These are phyloP conservation scores for Kingdonia uniflora DNA, from an alignment of 164 flowering plant genomes.

Conservation along the genomic window DNA sequence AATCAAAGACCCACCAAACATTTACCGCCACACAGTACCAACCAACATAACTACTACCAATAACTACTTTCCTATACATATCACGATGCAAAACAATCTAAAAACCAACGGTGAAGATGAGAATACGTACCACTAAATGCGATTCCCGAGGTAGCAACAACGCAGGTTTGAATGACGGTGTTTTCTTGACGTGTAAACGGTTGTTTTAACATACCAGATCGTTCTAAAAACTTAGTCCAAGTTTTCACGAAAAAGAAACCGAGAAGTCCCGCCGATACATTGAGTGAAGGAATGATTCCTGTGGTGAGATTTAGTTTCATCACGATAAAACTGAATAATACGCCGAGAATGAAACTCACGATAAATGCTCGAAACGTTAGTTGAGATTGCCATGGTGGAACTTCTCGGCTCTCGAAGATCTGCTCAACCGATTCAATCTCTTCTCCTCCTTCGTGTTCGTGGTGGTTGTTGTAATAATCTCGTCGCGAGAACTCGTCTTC, in stretches of 20 bases:
- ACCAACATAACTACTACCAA: too few relatives aligned
- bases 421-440: not conserved
- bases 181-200: constrained; percentile 22
- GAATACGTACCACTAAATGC: constrained; percentile 15
- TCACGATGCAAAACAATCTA: constrained; percentile 38
- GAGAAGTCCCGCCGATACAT: constrained; percentile 12
- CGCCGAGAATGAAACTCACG: constrained; percentile 11
- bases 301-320: constrained; percentile 21
- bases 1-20: too few relatives aligned
- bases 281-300: constrained; percentile 18
- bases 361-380: constrained; percentile 16
- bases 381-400: constrained; percentile 15
- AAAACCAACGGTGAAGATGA: constrained; percentile 63
- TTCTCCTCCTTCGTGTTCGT: not conserved
- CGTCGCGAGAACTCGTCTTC: too few relatives aligned
- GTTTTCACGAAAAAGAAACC: constrained; percentile 15
- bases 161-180: constrained; percentile 19
- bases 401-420: constrained; percentile 11
- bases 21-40: too few relatives aligned
- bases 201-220: constrained; percentile 9
- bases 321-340: constrained; percentile 10
- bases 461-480: too few relatives aligned
- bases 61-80: constrained; percentile 25
- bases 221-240: constrained; percentile 10
- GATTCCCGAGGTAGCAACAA: constrained; percentile 18